Evolutionary conservation across 805 yeast genomes (phyloP).

Genomic region (Cyberlindnera nakhonratchasimensis): DNA sequence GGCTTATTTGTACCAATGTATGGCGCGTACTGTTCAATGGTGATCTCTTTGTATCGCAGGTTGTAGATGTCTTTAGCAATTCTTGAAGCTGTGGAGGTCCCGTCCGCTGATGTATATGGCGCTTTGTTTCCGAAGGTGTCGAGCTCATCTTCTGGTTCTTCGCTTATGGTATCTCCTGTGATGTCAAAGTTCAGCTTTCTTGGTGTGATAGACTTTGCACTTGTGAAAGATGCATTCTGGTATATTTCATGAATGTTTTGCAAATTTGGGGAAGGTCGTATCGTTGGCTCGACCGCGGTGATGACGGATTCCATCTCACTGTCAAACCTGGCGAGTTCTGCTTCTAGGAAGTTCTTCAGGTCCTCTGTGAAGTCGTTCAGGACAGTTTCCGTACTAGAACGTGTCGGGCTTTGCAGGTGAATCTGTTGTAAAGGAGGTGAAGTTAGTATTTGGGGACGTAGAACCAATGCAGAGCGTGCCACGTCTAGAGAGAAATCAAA

Average conservation of each 20-base stretch:
- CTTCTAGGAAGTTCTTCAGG: slow-evolving; percentile 10
- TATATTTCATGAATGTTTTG: slow-evolving; percentile 22
- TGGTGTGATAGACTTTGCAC: slow-evolving; percentile 9
- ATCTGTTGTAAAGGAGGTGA: not conserved
- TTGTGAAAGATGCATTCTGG: slow-evolving; percentile 12
- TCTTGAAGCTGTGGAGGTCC: not conserved
- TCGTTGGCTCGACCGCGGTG: slow-evolving; percentile 13
- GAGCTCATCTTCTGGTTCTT: slow-evolving; percentile 22
- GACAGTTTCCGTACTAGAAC: not conserved
- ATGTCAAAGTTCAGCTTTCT: slow-evolving; percentile 14
- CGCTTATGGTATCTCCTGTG: slow-evolving; percentile 19
- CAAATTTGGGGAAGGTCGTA: slow-evolving; percentile 22
- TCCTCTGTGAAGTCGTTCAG: slow-evolving; percentile 11
- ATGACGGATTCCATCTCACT: slow-evolving; percentile 9
- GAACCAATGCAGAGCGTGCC: too few relatives aligned
- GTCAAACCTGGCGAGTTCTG: slow-evolving; percentile 16
- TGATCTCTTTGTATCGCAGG: slow-evolving; percentile 28
- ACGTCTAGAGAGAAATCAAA: too few relatives aligned
- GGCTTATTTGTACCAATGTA: slow-evolving; percentile 34
- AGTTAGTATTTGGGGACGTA: not conserved
- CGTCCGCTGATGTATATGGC: not conserved
- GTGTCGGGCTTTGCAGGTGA: not conserved
- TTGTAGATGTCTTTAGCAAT: slow-evolving; percentile 34
- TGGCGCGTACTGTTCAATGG: slow-evolving; percentile 42
- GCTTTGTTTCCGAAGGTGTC: not conserved